These are phyloP conservation scores for Cyathus striatus DNA, from an alignment of 768 basidiomycete genomes.

Conservation along the genomic window DNA sequence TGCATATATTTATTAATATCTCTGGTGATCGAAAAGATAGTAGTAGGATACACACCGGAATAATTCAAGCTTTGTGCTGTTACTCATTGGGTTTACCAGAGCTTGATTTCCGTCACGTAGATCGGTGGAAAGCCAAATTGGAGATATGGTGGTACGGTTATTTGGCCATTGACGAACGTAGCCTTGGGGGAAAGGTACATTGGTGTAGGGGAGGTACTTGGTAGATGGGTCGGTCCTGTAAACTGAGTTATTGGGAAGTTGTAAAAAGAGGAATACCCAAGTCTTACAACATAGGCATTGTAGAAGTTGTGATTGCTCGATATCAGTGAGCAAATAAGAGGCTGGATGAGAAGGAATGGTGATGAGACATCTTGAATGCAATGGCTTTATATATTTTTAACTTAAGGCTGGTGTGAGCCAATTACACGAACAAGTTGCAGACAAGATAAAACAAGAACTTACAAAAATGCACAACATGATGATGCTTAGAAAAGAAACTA, in stretches of 20 bases:
- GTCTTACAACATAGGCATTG: slow-evolving; percentile 70
- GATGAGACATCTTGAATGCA: no score
- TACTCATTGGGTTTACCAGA: slow-evolving; percentile 96
- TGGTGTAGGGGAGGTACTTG: slow-evolving; percentile 88
- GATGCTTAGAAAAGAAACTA: no score
- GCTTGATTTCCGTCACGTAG: slow-evolving; percentile 97
- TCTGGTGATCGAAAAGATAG: neutral
- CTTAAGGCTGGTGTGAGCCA: no score
- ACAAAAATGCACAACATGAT: no score
- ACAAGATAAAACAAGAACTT: no score
- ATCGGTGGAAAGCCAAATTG: slow-evolving; percentile 98
- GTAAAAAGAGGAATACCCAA: neutral
- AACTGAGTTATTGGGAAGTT: neutral
- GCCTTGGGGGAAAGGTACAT: slow-evolving; percentile 50
- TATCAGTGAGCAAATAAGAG: no score
- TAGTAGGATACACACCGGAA: slow-evolving; percentile 33
- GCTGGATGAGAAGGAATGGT: no score
- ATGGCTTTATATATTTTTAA: no score
- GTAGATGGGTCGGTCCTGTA: slow-evolving; percentile 80
- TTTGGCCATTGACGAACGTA: slow-evolving; percentile 88
- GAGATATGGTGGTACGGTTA: slow-evolving; percentile 59
- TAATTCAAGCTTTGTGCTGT: slow-evolving; percentile 88
- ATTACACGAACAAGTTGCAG: no score
- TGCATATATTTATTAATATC: neutral
- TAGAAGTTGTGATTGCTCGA: no score